Evolutionary conservation across 768 basidiomycete species (phyloP), one percentile per base, ranked within the genome.

Genomic region (Mycena latifolia): DNA sequence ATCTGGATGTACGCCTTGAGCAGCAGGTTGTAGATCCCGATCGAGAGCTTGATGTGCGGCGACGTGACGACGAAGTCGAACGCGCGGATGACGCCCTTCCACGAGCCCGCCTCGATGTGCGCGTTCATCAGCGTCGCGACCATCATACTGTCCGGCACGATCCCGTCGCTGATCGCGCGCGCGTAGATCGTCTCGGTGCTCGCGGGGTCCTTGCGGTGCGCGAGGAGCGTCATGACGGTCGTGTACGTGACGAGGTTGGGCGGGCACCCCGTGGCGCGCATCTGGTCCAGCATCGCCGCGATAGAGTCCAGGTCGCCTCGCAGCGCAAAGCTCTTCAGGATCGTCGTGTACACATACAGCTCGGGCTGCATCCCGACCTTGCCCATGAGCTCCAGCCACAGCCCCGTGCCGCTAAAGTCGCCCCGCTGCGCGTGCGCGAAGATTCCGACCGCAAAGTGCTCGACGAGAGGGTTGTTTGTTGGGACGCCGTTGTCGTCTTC

Each of bases 1-100:
- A 93, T 85, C 51, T 91, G 81, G 57, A 97, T 86, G 72, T 94
- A 92, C 2, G 94, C 94, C 77, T 93, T 94, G 69, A 97, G 79
- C 27, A 98, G 83, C 27, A 88, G 88, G 76, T 95, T 95, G 77
- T 89, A 90, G 55, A 91, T 83, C 53, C 88, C 84, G 73, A 91
- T 84, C 45, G 85, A 80, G 41, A 89, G 79, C 55, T 79, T 75
- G 46, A 81, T 75, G 45, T 79, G 74, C 58, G 74, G 72, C 29
- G 80, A 74, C 25, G 79, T 70, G 39, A 77, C 76, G 48, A 94
- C 78, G 68, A 86, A 88, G 68, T 91, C 86, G 72, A 92, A 97
- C 15, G 88, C 79, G 25, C 86, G 83, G 62, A 94, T 83, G 22
- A 91, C 94, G 27, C 89, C 89, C 48, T 80, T 76, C 94, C 94